Evolutionary conservation across 345 rosid species (phyloP).

Genomic region (Capsella bursapastoris): DNA sequence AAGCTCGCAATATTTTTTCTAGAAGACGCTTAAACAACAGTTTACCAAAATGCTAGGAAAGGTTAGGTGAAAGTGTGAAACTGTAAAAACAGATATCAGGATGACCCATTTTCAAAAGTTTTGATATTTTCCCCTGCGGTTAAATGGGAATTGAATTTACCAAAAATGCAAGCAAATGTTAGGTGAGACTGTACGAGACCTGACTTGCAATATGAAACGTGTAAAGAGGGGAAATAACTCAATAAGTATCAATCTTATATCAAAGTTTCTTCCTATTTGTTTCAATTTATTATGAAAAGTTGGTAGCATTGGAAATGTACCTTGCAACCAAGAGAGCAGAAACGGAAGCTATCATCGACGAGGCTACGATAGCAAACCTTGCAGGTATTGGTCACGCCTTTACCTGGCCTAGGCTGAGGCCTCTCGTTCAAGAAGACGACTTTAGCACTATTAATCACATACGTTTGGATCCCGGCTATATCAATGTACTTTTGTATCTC

Average conservation of each 20-base stretch:
- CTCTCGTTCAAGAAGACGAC: conserved; percentile 96
- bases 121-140: conserved; percentile 11
- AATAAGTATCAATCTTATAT: not conserved
- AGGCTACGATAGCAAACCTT: conserved; percentile 94
- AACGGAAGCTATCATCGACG: conserved; percentile 90
- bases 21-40: not conserved
- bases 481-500: conserved; percentile 91
- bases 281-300: not conserved
- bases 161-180: conserved; percentile 24
- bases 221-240: conserved; percentile 23
- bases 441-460: conserved; percentile 96
- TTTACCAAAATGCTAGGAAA: conserved; percentile 13
- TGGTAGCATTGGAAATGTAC: conserved; percentile 45
- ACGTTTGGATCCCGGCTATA: conserved; percentile 89
- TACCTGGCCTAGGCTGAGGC: conserved; percentile 97
- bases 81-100: conserved; percentile 19
- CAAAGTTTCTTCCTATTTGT: conserved; percentile 21
- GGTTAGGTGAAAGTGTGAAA: conserved; percentile 33
- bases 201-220: conserved; percentile 24
- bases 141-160: conserved; percentile 20
- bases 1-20: not conserved
- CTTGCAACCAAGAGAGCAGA: conserved; percentile 99
- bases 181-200: conserved; percentile 24
- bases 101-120: conserved; percentile 33
- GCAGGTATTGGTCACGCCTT: conserved; percentile 93